Evolutionary conservation across 805 yeast genomes (phyloP).

Genomic region (Suhomyces vadensis): DNA sequence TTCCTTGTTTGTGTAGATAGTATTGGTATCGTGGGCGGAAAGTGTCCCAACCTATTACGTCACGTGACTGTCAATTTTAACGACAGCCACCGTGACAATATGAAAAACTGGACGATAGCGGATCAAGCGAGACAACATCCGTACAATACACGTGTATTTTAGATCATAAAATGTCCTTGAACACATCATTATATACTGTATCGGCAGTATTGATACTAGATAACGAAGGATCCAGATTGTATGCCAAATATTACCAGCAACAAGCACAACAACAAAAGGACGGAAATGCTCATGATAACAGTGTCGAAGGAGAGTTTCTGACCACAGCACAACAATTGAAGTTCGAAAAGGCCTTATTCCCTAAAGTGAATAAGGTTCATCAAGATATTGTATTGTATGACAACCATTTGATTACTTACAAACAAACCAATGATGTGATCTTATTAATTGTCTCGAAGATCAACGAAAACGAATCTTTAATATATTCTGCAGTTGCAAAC

Average conservation of each 20-base stretch:
- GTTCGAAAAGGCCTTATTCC: conserved; percentile 72
- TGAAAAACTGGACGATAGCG: conserved; percentile 8
- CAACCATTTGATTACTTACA: conserved; percentile 79
- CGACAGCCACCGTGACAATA: conserved; percentile 4
- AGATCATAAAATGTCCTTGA: conserved; percentile 37
- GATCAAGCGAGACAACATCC: conserved; percentile 2
- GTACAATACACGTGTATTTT: not conserved
- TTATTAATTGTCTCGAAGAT: conserved; percentile 70
- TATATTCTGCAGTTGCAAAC: conserved; percentile 74
- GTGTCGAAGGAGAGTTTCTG: conserved; percentile 33
- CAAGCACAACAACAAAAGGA: conserved; percentile 43
- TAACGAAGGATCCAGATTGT: conserved; percentile 74
- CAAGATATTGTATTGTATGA: conserved; percentile 81
- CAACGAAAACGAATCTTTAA: conserved; percentile 82
- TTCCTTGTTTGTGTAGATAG: no score
- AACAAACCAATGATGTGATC: conserved; percentile 75
- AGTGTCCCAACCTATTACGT: not conserved
- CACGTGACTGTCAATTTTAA: not conserved
- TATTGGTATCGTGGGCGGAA: not conserved
- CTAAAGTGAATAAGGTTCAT: conserved; percentile 77
- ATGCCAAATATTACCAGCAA: conserved; percentile 79
- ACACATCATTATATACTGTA: conserved; percentile 74
- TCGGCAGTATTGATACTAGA: conserved; percentile 81
- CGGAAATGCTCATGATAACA: conserved; percentile 3
- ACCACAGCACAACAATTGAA: conserved; percentile 63